These are phyloP conservation scores for Exobasidium cylindrosporum DNA, from an alignment of 1,284 basidiomycete genomes.

Conservation along the genomic window DNA sequence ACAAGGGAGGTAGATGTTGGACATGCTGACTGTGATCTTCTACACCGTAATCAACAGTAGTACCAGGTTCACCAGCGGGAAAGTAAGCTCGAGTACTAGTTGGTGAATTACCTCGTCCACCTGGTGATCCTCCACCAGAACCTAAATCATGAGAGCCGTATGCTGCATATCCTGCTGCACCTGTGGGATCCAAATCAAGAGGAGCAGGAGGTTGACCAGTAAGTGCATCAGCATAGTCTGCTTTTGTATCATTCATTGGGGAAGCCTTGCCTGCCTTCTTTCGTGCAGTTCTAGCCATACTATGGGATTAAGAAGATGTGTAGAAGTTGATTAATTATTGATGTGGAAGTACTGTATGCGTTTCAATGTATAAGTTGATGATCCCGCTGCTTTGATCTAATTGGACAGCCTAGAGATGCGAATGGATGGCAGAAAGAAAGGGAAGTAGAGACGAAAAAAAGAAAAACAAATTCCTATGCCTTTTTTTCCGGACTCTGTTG, in stretches of 20 bases:
- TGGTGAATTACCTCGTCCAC: not conserved
- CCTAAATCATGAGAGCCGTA: not conserved
- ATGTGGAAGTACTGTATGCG: too few relatives aligned
- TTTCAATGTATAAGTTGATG: too few relatives aligned
- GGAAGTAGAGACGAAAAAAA: too few relatives aligned
- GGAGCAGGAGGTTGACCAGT: not conserved
- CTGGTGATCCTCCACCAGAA: not conserved
- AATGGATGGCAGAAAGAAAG: too few relatives aligned
- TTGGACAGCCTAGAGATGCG: too few relatives aligned
- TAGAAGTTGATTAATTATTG: too few relatives aligned
- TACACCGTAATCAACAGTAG: not conserved
- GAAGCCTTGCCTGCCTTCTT: not conserved
- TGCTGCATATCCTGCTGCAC: not conserved
- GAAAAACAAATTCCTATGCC: too few relatives aligned
- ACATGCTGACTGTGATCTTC: slow-evolving; percentile 6
- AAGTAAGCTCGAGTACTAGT: not conserved
- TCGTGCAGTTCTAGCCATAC: not conserved
- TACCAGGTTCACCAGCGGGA: not conserved
- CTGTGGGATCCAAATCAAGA: not conserved
- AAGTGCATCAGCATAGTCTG: not conserved
- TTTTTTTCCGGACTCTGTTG: not conserved
- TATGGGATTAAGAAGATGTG: too few relatives aligned
- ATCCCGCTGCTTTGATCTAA: too few relatives aligned
- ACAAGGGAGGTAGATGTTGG: slow-evolving; percentile 14
- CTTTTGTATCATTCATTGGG: not conserved